These are phyloP conservation scores for Ophiostoma sp. DNA, from an alignment of 2,329 filamentous ascomycete genomes.

Conservation along the genomic window DNA sequence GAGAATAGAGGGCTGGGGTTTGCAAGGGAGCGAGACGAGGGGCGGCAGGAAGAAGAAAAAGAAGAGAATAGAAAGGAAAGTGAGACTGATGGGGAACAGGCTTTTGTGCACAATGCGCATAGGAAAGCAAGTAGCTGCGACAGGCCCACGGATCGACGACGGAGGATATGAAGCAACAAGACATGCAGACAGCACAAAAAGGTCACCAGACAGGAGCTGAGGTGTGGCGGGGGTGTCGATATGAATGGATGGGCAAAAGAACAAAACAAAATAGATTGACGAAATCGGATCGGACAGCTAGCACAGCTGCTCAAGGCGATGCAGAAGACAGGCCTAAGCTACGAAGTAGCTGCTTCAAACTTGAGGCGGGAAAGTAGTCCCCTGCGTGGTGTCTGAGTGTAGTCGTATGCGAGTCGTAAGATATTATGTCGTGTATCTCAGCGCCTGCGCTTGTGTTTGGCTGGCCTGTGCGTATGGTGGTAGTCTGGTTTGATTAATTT, in stretches of 20 bases:
- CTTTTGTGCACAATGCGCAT: neutral
- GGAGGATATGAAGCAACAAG: neutral
- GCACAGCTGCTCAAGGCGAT: neutral
- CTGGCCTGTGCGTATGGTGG: neutral
- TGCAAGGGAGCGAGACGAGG: neutral
- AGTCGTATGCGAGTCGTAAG: neutral
- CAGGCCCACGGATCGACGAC: neutral
- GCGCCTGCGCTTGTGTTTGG: neutral
- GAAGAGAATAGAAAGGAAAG: neutral
- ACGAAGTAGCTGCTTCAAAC: neutral
- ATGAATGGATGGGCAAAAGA: no score
- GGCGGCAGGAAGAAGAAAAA: neutral
- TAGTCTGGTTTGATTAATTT: neutral
- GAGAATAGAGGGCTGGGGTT: neutral
- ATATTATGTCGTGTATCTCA: neutral
- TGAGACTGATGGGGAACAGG: constrained; percentile 1
- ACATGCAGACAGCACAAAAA: neutral
- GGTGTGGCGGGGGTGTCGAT: no score
- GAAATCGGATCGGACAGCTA: neutral
- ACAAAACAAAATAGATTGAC: neutral
- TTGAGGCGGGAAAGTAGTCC: neutral
- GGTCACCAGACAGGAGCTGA: constrained; percentile 3
- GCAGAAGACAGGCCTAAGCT: neutral
- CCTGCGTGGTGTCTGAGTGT: constrained; percentile 4
- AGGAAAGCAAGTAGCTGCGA: neutral